These are phyloP conservation scores for Paraphaeosphaeria minitans DNA, from an alignment of 2,329 filamentous ascomycete species.

Conservation along the genomic window DNA sequence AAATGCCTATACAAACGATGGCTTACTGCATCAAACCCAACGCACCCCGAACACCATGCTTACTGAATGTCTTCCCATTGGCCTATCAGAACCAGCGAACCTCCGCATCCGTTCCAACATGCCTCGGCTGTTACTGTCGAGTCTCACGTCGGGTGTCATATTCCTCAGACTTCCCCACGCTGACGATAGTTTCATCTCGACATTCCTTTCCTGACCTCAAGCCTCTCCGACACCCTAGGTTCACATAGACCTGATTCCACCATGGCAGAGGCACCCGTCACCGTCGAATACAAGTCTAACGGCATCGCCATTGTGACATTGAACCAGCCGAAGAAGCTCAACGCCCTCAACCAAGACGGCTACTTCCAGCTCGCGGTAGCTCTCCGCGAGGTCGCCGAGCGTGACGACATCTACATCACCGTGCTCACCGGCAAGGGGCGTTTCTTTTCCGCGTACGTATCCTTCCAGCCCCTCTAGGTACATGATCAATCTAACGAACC, in stretches of 20 bases:
- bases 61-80: constrained; percentile 6
- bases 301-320: constrained; percentile 81
- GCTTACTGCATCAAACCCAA: background rate
- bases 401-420: constrained; percentile 83
- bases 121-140: constrained; percentile 27
- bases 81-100: constrained; percentile 14
- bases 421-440: constrained; percentile 80
- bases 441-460: constrained; percentile 81
- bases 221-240: background rate
- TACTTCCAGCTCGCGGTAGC: constrained; percentile 79
- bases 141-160: constrained; percentile 18
- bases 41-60: background rate
- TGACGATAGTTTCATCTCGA: background rate
- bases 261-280: constrained; percentile 57
- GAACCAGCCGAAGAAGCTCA: constrained; percentile 84
- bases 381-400: constrained; percentile 76
- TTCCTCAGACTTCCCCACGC: constrained; percentile 6
- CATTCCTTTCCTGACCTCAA: background rate
- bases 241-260: constrained; percentile 2
- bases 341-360: constrained; percentile 71
- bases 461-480: background rate
- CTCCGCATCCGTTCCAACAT: constrained; percentile 22
- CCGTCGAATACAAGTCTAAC: constrained; percentile 68
- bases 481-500: no score
- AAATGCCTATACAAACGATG: background rate